phyloP scores from a whole-genome alignment of 2,329 filamentous ascomycete genomes.

The Incumbomyces lentus region DNA sequence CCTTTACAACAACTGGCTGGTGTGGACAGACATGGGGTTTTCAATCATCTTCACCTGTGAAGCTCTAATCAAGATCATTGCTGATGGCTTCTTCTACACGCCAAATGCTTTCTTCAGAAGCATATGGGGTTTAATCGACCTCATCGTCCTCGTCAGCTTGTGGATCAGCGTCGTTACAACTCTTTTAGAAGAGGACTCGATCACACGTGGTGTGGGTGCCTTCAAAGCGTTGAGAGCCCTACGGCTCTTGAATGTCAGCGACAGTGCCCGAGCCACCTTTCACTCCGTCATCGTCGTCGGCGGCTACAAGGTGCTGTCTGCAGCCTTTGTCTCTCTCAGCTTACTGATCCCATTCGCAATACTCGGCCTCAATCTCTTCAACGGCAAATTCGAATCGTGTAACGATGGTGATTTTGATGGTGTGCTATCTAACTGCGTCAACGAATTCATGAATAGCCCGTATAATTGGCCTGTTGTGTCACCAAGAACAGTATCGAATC shows the following conservation, averaged over 20 bases:
- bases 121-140: constrained; percentile 94
- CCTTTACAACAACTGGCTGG: constrained; percentile 73
- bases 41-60: constrained; percentile 77
- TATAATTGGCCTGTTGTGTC: constrained; percentile 78
- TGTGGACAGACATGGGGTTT: constrained; percentile 86
- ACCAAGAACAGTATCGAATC: constrained; percentile 69
- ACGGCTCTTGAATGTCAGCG: constrained; percentile 85
- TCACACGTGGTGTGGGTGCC: constrained; percentile 84
- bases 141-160: constrained; percentile 77
- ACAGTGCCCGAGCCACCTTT: constrained; percentile 90
- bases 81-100: constrained; percentile 91
- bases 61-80: constrained; percentile 82
- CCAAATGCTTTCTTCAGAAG: constrained; percentile 95
- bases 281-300: constrained; percentile 91
- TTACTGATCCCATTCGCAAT: constrained; percentile 94
- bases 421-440: constrained; percentile 61
- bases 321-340: constrained; percentile 87
- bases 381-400: constrained; percentile 66
- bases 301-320: constrained; percentile 85
- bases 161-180: constrained; percentile 91
- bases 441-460: constrained; percentile 67
- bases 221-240: constrained; percentile 94
- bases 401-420: constrained; percentile 54
- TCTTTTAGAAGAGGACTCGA: constrained; percentile 67
- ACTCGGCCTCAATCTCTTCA: constrained; percentile 88